These are phyloP conservation scores for Phaeosphaeriaceae sp. DNA, from an alignment of 2,329 filamentous ascomycete species.

Conservation along the genomic window DNA sequence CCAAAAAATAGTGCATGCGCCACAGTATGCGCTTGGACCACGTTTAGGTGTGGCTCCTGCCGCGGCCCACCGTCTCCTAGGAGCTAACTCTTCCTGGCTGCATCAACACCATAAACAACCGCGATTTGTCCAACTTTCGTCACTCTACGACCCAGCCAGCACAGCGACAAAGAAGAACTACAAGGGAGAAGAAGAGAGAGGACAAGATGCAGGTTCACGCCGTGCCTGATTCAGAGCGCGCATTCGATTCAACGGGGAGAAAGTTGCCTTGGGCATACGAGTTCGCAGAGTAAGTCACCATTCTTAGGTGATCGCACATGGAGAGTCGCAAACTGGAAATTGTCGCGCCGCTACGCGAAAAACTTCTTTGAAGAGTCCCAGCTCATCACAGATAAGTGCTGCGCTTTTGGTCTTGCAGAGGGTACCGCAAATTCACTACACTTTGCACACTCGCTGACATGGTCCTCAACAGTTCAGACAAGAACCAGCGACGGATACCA, in stretches of 20 bases:
- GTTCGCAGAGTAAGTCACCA: slow-evolving; percentile 63
- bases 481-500: slow-evolving; percentile 60
- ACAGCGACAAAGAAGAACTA: slow-evolving; percentile 2
- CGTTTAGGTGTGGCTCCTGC: slow-evolving; percentile 35
- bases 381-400: neutral
- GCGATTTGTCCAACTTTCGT: slow-evolving; percentile 6
- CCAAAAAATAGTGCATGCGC: slow-evolving; percentile 17
- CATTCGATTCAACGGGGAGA: slow-evolving; percentile 65
- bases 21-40: slow-evolving; percentile 19
- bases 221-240: slow-evolving; percentile 68
- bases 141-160: slow-evolving; percentile 5
- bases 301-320: neutral
- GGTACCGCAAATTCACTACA: neutral
- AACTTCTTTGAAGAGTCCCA: neutral
- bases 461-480: slow-evolving; percentile 38
- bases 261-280: slow-evolving; percentile 69
- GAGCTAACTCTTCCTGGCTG: slow-evolving; percentile 21
- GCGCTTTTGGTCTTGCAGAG: neutral
- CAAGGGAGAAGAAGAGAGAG: slow-evolving; percentile 1
- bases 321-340: neutral
- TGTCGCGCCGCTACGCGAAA: neutral
- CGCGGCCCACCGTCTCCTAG: slow-evolving; percentile 13
- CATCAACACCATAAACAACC: slow-evolving; percentile 40
- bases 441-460: slow-evolving; percentile 19
- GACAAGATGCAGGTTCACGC: slow-evolving; percentile 69